Evolutionary conservation across 2,329 filamentous ascomycete genomes (phyloP), one percentile per base, ranked within the genome.

Genomic region (Hypoxylon sp.): DNA sequence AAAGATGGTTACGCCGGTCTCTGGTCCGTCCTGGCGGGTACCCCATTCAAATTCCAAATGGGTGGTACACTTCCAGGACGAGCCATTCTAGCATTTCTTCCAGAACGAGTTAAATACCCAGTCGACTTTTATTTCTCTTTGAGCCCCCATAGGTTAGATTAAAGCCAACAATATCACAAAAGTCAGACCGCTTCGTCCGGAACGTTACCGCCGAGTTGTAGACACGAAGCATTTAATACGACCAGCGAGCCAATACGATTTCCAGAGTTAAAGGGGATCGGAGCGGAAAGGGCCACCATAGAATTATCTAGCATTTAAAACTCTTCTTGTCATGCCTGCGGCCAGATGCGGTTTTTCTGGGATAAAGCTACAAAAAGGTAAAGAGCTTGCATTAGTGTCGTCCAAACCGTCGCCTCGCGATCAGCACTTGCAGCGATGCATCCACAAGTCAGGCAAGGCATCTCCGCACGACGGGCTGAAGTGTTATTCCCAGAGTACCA

Each of bases 381-480:
- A 69, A 71, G 69, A 71, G 66, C 69, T 64, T 71, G 69, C 69
- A 71, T 71, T 71, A 71, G 69, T 66, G 66, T 59, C 33, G 39
- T 51, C 22, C 47, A 62, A 64, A 58, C 54, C 57, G 65, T 71
- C 68, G 68, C 68, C 68, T 71, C 62, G 42, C 65, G 54, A 69
- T 71, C 69, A 64, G 54, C 63, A 59, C 63, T 54, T 59, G 53
- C 59, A 60, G 44, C 66, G 54, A 55, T 13, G 24, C 33, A 65
- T 46, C 63, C 57, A 63, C 53, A 63, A 42, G 19, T 51, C 55
- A 66, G 59, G 54, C 62, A 58, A 67, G 44, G 48, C 57, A 66
- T 47, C 68, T 71, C 68, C 68, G 62, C 65, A 68, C 61, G 39
- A 54, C 64, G 67, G 64, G 67, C 57, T 70, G 59, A 64, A 51